Evolutionary conservation across 2,329 filamentous ascomycete species (phyloP), one percentile per base, ranked within the genome.

Genomic region (Helicocarpus griseus): DNA sequence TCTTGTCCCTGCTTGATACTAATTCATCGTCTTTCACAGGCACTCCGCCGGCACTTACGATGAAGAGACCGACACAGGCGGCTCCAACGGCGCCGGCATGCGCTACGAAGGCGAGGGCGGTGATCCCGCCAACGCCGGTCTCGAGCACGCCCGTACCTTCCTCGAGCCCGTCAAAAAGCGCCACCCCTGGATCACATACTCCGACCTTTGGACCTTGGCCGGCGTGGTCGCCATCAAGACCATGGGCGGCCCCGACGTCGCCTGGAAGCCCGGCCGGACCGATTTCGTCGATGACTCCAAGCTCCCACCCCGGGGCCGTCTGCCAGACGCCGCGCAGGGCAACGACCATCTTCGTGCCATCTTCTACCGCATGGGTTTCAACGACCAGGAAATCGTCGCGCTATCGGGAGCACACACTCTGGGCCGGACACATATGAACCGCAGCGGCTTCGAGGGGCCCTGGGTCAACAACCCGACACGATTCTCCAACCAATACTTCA

Each of bases 51-150:
- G 81, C 26, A 84, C 81, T 4, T 84, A 83, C 64, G 77, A 80
- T 60, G 66, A 68, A 28, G 70, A 73, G 50, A 78, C 78, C 50
- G 76, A 81, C 60, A 84, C 80, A 0, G 81, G 81, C 33, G 81
- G 81, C 35, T 79, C 75, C 24, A 84, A 84, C 62, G 81, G 81
- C 53, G 81, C 81, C 0, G 80, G 80, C 17, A 84, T 84, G 81
- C 74, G 81, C 31, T 84, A 82, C 62, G 80, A 83, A 67, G 68
- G 73, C 22, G 81, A 83, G 68, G 80, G 79, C 53, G 80, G 79
- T 54, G 80, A 84, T 61, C 80, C 80, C 4, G 78, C 81, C 51
- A 84, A 84, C 65, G 80, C 80, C 3, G 81, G 81, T 17, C 74
- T 84, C 8, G 77, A 83, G 58, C 74, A 83, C 62, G 81, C 79